Base-by-base conservation (phyloP, 805 yeast genomes). In the Pichia membranifaciens region DNA sequence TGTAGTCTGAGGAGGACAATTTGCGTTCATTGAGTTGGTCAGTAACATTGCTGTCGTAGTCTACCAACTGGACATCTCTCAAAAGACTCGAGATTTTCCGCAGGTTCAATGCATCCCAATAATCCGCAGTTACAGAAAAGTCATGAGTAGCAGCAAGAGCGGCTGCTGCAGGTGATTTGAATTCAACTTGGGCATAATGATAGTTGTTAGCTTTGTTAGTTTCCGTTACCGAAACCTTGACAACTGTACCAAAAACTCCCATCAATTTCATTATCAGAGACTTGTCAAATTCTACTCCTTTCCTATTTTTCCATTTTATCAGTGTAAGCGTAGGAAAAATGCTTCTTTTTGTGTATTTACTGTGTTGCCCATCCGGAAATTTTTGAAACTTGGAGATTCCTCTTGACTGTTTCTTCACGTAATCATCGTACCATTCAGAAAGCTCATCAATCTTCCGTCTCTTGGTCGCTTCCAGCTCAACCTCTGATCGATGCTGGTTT, bases 91-190 rank as follows among this genome's bases (percentile, higher is more conserved):
- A 75, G 36, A 73, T 51, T 54, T 69, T 73, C 21, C 78, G 51
- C 16, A 74, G 68, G 1, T 65, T 67, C 1, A 70, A 58, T 1
- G 66, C 66, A 54, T 75, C 76, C 82, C 81, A 76, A 33, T 72
- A 53, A 15, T 60, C 57, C 9, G 70, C 73, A 16, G 74, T 65
- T 28, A 54, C 55, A 2, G 62, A 59, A 56, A 69, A 78, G 53
- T 76, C 71, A 53, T 76, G 74, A 4, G 51, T 45, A 9, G 63
- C 47, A 3, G 81, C 80, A 25, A 54, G 49, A 1, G 56, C 55
- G 3, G 72, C 67, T 37, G 61, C 60, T 1, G 53, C 57, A 22
- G 53, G 49, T 3, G 55, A 50, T 8, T 47, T 50, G 54, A 57
- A 78, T 32, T 54, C 60, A 2, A 77, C 61, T 0, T 58, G 41